These are phyloP conservation scores for Pythium brassicae DNA, from an alignment of 352 stramenopile genomes.

Conservation along the genomic window DNA sequence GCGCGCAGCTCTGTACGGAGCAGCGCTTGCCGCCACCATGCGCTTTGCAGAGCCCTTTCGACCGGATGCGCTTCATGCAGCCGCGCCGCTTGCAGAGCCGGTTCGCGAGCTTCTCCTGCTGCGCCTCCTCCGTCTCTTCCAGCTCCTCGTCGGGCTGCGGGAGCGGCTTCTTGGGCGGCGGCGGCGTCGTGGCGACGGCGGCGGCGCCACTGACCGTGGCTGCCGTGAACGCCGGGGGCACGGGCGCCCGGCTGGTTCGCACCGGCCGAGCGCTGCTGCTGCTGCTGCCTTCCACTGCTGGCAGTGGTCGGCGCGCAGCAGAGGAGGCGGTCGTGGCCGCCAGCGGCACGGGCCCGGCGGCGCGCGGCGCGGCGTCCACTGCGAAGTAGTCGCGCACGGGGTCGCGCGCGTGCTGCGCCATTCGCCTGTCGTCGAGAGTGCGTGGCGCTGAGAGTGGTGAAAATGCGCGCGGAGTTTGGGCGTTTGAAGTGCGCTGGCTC, in stretches of 20 bases:
- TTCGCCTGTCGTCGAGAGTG: background rate
- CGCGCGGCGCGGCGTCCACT: constrained; percentile 1
- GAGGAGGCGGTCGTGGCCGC: background rate
- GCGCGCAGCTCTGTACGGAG: constrained; percentile 7
- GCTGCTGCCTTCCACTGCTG: background rate
- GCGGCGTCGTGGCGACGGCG: no score
- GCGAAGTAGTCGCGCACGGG: constrained; percentile 14
- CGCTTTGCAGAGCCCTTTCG: constrained; percentile 13
- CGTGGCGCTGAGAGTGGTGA: no score
- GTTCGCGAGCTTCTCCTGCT: constrained; percentile 8
- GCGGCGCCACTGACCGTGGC: background rate
- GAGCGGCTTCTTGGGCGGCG: background rate
- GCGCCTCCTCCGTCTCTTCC: constrained; percentile 1
- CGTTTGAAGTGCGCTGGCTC: background rate
- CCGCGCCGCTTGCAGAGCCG: constrained; percentile 5
- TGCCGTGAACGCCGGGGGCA: background rate
- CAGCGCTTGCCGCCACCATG: constrained; percentile 12
- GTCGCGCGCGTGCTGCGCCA: constrained; percentile 5
- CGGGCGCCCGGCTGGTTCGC: background rate
- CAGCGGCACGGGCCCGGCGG: background rate
- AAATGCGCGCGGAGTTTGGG: constrained; percentile 2
- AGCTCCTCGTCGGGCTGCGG: background rate
- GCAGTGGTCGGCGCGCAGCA: background rate
- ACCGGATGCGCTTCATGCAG: constrained; percentile 10
- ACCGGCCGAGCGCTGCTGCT: no score